These are phyloP conservation scores for Gentiana macrophylla DNA, from an alignment of 257 asterid genomes.

Conservation along the genomic window DNA sequence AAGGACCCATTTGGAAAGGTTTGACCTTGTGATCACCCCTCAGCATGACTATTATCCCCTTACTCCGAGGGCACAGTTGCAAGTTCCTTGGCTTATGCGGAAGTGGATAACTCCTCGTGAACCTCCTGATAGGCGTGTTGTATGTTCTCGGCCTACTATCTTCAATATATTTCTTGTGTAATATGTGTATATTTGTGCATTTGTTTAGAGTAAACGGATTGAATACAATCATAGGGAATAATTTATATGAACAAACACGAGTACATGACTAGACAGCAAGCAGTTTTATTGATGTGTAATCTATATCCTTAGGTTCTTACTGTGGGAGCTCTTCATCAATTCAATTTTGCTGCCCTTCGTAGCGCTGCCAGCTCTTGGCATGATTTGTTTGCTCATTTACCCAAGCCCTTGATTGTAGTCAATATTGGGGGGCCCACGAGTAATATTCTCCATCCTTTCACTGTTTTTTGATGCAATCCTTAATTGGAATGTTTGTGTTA, in stretches of 20 bases:
- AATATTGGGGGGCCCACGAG: conserved; percentile 95
- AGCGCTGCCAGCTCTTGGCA: conserved; percentile 85
- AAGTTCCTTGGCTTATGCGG: conserved; percentile 74
- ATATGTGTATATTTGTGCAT: not conserved
- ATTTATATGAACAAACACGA: no score
- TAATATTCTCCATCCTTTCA: conserved; percentile 26
- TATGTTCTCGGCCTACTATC: conserved; percentile 24
- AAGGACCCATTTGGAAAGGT: conserved; percentile 76
- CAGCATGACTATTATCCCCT: conserved; percentile 83
- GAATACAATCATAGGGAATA: no score
- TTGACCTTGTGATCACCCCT: conserved; percentile 90
- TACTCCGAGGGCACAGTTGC: conserved; percentile 65
- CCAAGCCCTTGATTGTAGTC: conserved; percentile 86
- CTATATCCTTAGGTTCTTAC: conserved; percentile 54
- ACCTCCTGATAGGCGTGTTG: conserved; percentile 70
- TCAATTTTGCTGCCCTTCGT: conserved; percentile 74
- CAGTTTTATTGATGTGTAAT: not conserved
- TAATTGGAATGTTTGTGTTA: not conserved
- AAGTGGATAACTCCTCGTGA: conserved; percentile 86
- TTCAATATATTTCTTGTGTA: not conserved
- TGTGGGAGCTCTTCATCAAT: conserved; percentile 88
- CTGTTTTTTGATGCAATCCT: not conserved
- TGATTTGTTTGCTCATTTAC: conserved; percentile 70
- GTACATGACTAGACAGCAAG: no score
- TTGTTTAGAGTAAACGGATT: not conserved